A percentile compares a stretch with the other conserved stretches of the same genome.
These are phyloP conservation scores for Hypoxylon sp. DNA, from an alignment of 2,329 filamentous ascomycete species.

Conservation along the genomic window DNA sequence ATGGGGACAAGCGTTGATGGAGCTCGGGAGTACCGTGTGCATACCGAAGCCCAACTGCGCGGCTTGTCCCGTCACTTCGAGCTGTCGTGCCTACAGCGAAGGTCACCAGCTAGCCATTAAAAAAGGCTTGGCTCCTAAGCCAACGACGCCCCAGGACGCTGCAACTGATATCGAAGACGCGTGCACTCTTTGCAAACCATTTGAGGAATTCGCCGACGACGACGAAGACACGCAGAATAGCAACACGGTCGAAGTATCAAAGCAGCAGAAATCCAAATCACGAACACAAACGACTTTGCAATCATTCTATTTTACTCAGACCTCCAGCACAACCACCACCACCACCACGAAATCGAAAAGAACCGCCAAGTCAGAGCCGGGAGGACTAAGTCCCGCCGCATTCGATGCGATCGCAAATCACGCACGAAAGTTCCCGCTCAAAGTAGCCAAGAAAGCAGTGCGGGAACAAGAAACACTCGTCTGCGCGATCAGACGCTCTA, in stretches of 20 bases:
- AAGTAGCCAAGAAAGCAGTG: constrained; percentile 60
- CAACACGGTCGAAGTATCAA: constrained; percentile 10
- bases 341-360: constrained; percentile 16
- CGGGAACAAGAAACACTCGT: constrained; percentile 62
- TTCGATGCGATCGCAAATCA: constrained; percentile 53
- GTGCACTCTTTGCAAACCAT: constrained; percentile 58
- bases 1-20: constrained; percentile 73
- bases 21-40: constrained; percentile 70
- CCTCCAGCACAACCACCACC: constrained; percentile 5
- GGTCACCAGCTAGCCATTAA: constrained; percentile 49
- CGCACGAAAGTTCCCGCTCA: constrained; percentile 61
- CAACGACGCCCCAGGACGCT: not conserved
- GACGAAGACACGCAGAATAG: constrained; percentile 14
- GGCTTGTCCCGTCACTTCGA: constrained; percentile 59
- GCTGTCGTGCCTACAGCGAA: constrained; percentile 61
- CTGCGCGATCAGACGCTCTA: constrained; percentile 57
- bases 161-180: constrained; percentile 59
- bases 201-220: constrained; percentile 49
- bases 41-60: constrained; percentile 66
- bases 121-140: constrained; percentile 26
- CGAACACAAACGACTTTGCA: constrained; percentile 41
- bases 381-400: constrained; percentile 32
- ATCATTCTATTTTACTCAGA: constrained; percentile 41
- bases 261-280: constrained; percentile 17
- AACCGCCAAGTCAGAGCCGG: constrained; percentile 1